Evolutionary conservation across 345 rosid genomes (phyloP).

Genomic region (Linum lewisii): DNA sequence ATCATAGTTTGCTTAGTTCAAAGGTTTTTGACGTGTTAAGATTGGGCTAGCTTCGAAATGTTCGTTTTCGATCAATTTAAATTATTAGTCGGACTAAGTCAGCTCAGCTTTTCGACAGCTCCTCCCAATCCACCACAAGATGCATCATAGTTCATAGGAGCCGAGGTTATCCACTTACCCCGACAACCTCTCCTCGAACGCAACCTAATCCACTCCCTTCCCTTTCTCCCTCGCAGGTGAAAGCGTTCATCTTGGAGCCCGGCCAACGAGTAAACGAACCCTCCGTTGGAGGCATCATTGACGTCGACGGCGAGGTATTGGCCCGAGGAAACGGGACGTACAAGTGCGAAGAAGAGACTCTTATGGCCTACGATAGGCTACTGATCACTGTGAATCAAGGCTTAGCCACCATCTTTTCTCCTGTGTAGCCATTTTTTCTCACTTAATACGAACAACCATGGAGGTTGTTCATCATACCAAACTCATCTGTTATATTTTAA

Average conservation of each 20-base stretch:
- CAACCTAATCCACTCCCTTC: not conserved
- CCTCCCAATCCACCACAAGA: too few relatives aligned
- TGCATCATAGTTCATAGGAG: too few relatives aligned
- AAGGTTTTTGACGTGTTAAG: too few relatives aligned
- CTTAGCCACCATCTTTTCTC: constrained; percentile 74
- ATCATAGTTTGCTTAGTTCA: too few relatives aligned
- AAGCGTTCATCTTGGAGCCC: constrained; percentile 77
- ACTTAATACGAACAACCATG: too few relatives aligned
- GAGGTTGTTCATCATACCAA: not conserved
- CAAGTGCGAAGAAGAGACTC: constrained; percentile 32
- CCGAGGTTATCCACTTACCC: too few relatives aligned
- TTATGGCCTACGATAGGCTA: constrained; percentile 61
- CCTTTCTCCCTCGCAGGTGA: constrained; percentile 39
- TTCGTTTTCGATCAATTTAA: too few relatives aligned
- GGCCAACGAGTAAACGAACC: constrained; percentile 46
- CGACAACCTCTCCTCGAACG: too few relatives aligned
- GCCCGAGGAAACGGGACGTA: constrained; percentile 68
- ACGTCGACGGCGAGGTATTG: constrained; percentile 83
- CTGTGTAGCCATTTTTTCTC: constrained; percentile 20
- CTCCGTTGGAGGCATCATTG: constrained; percentile 76
- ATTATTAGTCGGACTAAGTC: too few relatives aligned
- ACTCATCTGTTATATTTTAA: too few relatives aligned
- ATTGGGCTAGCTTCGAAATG: too few relatives aligned
- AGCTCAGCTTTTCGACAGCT: too few relatives aligned
- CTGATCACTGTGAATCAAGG: constrained; percentile 73